These are phyloP conservation scores for Backusella parvicylindrica DNA, from an alignment of 192 early-diverging fungal genomes.

Conservation along the genomic window DNA sequence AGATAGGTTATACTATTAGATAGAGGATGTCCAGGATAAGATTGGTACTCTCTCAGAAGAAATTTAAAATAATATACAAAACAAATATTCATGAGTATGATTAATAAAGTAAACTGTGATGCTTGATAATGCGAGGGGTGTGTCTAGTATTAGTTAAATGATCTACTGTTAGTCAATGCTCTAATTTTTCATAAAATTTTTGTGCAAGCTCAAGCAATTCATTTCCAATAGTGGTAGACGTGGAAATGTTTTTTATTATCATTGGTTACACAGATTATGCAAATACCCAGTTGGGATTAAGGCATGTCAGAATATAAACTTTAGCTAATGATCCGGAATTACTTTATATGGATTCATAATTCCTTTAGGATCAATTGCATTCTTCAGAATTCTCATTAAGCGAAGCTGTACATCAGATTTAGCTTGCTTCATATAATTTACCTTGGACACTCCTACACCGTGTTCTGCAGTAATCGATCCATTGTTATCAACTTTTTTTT, in stretches of 20 bases:
- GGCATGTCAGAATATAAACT: background rate
- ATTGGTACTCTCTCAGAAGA: too few species aligned
- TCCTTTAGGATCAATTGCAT: constrained; percentile 76
- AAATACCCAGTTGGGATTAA: background rate
- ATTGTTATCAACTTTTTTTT: constrained; percentile 45
- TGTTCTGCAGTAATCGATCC: constrained; percentile 86
- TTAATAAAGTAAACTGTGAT: too few species aligned
- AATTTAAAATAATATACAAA: too few species aligned
- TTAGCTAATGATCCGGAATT: constrained; percentile 2
- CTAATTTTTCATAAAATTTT: too few species aligned
- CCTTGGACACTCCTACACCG: constrained; percentile 74
- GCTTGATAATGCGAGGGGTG: too few species aligned
- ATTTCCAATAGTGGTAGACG: too few species aligned
- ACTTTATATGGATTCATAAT: constrained; percentile 80
- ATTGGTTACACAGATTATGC: background rate
- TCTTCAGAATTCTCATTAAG: constrained; percentile 73
- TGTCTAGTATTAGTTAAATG: too few species aligned
- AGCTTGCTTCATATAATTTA: constrained; percentile 57
- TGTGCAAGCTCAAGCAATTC: too few species aligned
- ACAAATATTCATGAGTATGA: too few species aligned
- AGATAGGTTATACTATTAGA: too few species aligned
- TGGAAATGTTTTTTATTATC: background rate
- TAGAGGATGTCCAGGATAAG: too few species aligned
- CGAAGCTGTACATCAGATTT: constrained; percentile 64
- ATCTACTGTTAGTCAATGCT: too few species aligned